Evolutionary conservation across 2,329 filamentous ascomycete species (phyloP).

Genomic region (Alternaria angustiovoidea): DNA sequence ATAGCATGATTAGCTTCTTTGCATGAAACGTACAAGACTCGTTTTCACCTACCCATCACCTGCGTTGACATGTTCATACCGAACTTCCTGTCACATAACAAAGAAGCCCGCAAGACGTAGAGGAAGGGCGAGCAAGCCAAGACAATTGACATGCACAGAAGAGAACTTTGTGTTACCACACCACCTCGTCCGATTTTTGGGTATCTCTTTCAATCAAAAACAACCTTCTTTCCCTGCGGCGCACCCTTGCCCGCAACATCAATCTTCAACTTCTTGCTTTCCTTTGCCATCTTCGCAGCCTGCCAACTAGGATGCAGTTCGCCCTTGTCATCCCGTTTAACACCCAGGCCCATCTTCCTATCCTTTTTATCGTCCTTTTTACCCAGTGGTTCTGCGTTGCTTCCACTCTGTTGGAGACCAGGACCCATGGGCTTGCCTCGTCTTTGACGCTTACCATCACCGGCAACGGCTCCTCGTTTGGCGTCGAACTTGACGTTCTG

Average conservation of each 20-base stretch:
- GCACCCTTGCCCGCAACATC: conserved; percentile 52
- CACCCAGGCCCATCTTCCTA: conserved; percentile 52
- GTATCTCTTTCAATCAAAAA: conserved; percentile 61
- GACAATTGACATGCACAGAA: not conserved
- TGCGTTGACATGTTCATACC: not conserved
- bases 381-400: conserved; percentile 43
- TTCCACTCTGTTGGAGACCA: conserved; percentile 42
- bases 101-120: not conserved
- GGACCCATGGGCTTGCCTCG: conserved; percentile 27
- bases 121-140: rapidly evolving
- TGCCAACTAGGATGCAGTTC: conserved; percentile 71
- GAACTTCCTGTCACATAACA: too few relatives aligned
- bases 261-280: conserved; percentile 58
- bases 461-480: conserved; percentile 65
- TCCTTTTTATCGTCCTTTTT: conserved; percentile 10
- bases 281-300: conserved; percentile 68
- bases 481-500: conserved; percentile 66
- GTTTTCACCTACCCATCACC: not conserved
- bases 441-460: conserved; percentile 37
- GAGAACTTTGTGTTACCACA: not conserved
- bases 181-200: not conserved
- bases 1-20: not conserved
- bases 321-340: conserved; percentile 58
- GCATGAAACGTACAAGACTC: not conserved
- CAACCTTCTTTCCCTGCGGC: conserved; percentile 65